Conservation (phyloP, 495 filamentous ascomycete genomes). For the Melanomma pulvis-pyrius region DNA sequence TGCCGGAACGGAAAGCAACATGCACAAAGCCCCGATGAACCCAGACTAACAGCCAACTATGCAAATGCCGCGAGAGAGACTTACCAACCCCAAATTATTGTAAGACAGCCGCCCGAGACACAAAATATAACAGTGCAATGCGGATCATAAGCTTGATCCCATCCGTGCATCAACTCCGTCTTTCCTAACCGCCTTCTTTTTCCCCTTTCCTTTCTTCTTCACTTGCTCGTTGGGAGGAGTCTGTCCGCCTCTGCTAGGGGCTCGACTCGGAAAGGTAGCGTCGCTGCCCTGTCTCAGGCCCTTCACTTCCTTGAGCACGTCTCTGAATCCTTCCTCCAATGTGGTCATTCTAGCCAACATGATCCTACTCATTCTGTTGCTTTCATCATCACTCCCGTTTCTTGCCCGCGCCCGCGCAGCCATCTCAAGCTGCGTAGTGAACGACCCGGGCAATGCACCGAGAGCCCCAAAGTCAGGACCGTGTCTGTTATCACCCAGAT, state of each 20-base stretch:
- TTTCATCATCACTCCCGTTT: slow-evolving; percentile 54
- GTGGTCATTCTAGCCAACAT: slow-evolving; percentile 91
- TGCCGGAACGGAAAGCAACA: neutral
- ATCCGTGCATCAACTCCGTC: slow-evolving; percentile 6
- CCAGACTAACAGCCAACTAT: slow-evolving; percentile 2
- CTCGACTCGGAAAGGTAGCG: slow-evolving; percentile 34
- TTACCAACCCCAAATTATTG: neutral
- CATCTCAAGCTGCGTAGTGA: slow-evolving; percentile 78
- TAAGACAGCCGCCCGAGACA: neutral
- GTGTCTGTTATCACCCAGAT: slow-evolving; percentile 65
- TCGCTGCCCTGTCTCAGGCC: slow-evolving; percentile 53
- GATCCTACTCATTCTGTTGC: slow-evolving; percentile 71
- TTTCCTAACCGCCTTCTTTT: slow-evolving; percentile 29
- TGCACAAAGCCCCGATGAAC: neutral
- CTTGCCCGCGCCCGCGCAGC: slow-evolving; percentile 34
- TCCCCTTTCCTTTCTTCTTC: slow-evolving; percentile 34
- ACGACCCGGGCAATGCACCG: slow-evolving; percentile 69
- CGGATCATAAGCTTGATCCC: slow-evolving; percentile 13
- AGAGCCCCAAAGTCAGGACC: slow-evolving; percentile 48
- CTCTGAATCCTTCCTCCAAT: slow-evolving; percentile 81
- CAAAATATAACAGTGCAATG: neutral
- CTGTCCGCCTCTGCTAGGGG: slow-evolving; percentile 20
- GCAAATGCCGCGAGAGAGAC: slow-evolving; percentile 1
- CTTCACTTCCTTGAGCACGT: slow-evolving; percentile 82
- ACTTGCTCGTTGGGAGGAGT: slow-evolving; percentile 21